A percentile compares a stretch with the other conserved stretches of the same genome.
Conservation (phyloP, 1,284 basidiomycete species). For the Polyporus tsugae region DNA sequence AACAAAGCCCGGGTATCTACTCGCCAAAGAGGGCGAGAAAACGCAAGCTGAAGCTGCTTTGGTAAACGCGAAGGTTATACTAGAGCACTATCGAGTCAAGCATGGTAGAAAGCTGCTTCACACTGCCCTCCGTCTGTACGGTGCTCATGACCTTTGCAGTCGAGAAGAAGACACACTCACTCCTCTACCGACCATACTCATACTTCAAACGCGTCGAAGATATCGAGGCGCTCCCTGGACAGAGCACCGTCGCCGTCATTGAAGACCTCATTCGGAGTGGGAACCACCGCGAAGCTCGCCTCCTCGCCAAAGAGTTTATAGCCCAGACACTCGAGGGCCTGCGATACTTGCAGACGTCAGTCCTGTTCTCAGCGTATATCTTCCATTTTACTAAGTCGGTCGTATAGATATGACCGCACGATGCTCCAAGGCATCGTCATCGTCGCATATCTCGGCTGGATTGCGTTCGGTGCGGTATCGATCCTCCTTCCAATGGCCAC, state of each 20-base stretch:
- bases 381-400: not conserved
- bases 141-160: slow-evolving; percentile 48
- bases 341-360: slow-evolving; percentile 83
- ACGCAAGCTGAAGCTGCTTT: slow-evolving; percentile 65
- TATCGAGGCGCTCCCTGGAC: slow-evolving; percentile 36
- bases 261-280: slow-evolving; percentile 53
- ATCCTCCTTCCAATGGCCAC: slow-evolving; percentile 48
- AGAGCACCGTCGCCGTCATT: slow-evolving; percentile 48
- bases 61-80: slow-evolving; percentile 77
- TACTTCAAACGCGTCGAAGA: slow-evolving; percentile 57
- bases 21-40: slow-evolving; percentile 44
- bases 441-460: slow-evolving; percentile 83
- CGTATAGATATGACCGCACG: slow-evolving; percentile 73
- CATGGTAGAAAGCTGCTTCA: slow-evolving; percentile 60
- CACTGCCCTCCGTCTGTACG: not conserved
- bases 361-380: not conserved
- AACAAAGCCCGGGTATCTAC: slow-evolving; percentile 62
- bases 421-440: slow-evolving; percentile 77
- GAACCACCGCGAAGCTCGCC: slow-evolving; percentile 60
- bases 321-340: slow-evolving; percentile 68
- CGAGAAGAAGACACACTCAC: slow-evolving; percentile 62
- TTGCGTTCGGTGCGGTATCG: slow-evolving; percentile 66
- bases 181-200: slow-evolving; percentile 72
- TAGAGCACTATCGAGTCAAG: slow-evolving; percentile 86
- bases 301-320: slow-evolving; percentile 63